A percentile compares a stretch with the other conserved stretches of the same genome.
Conservation (phyloP, 352 stramenopile species). For the Pythium coloratum region DNA sequence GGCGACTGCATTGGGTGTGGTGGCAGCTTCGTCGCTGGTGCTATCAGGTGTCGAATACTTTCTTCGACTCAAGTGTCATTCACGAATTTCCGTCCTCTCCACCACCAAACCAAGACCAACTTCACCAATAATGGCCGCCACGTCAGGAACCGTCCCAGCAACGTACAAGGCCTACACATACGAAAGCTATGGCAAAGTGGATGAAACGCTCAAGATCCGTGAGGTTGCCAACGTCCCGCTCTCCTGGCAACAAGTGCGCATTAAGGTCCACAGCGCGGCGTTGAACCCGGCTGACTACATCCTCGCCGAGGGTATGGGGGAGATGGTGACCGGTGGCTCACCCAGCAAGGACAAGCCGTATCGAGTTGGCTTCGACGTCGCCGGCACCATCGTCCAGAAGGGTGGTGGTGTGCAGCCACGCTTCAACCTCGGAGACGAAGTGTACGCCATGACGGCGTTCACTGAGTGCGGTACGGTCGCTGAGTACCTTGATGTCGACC, state of each 20-base stretch:
- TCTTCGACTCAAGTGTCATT: no score
- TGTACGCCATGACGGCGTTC: conserved; percentile 22
- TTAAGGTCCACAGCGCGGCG: conserved; percentile 3
- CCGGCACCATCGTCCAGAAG: background rate
- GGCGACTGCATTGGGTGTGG: no score
- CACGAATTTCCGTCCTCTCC: no score
- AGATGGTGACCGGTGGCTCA: background rate
- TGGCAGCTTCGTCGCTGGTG: no score
- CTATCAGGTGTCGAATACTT: no score
- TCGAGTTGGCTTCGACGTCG: conserved; percentile 4
- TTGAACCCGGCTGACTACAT: conserved; percentile 5
- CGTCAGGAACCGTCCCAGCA: background rate
- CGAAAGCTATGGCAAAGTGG: conserved; percentile 3
- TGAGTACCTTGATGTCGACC: conserved; percentile 37
- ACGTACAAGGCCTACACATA: conserved; percentile 1
- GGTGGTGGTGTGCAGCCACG: background rate
- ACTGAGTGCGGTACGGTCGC: conserved; percentile 22
- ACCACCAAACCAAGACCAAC: background rate
- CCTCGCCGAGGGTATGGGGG: background rate
- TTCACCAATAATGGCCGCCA: background rate
- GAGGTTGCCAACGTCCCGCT: background rate
- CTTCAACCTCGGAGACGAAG: conserved; percentile 5
- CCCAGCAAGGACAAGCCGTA: conserved; percentile 3
- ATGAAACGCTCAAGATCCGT: background rate
- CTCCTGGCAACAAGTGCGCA: background rate